Conservation (phyloP, 176 grass and related monocot species). For the Raddia guianensis region DNA sequence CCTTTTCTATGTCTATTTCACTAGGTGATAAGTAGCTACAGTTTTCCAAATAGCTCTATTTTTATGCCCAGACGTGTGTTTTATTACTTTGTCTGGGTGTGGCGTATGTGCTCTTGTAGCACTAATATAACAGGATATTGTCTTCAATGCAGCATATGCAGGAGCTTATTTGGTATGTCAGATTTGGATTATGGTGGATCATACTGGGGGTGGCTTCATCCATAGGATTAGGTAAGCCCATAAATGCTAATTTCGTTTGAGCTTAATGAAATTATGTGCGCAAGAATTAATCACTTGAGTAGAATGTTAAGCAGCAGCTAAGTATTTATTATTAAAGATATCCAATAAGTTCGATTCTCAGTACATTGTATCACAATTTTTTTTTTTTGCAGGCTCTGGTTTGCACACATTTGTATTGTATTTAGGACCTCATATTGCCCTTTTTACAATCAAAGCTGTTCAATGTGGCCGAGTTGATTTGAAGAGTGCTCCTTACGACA, state of each 20-base stretch:
- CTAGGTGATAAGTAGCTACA: conserved; percentile 14
- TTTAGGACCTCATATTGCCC: conserved; percentile 89
- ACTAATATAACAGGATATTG: conserved; percentile 36
- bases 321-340: conserved; percentile 8
- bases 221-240: conserved; percentile 76
- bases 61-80: neutral
- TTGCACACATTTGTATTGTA: conserved; percentile 97
- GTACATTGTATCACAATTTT: neutral
- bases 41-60: conserved; percentile 1
- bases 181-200: conserved; percentile 88
- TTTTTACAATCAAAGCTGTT: conserved; percentile 94
- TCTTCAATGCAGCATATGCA: conserved; percentile 71
- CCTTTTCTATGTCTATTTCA: conserved; percentile 9
- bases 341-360: conserved; percentile 10
- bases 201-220: conserved; percentile 92
- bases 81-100: neutral
- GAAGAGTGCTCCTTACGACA: conserved; percentile 91
- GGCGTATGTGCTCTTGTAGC: conserved; percentile 6
- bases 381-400: conserved; percentile 71
- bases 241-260: conserved; percentile 33
- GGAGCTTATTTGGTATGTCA: conserved; percentile 71
- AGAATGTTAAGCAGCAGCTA: neutral
- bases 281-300: conserved; percentile 1
- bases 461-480: conserved; percentile 87
- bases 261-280: conserved; percentile 8